phyloP scores from a whole-genome alignment of 2,329 filamentous ascomycete species.

The Penicillium sp. region DNA sequence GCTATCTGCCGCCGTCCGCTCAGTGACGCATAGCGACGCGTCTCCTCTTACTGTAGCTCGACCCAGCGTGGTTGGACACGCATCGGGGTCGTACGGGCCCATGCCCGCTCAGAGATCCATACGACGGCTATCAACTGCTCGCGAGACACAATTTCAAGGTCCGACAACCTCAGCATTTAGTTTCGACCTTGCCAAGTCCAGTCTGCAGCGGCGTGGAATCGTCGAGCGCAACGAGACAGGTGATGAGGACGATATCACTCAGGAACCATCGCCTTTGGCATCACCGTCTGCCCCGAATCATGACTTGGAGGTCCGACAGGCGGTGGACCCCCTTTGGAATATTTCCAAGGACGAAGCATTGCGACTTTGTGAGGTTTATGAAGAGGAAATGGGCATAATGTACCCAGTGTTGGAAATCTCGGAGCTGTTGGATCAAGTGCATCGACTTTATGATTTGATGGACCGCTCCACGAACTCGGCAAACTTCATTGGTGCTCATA shows the following conservation, averaged over 20 bases:
- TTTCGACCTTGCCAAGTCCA: slow-evolving; percentile 80
- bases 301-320: slow-evolving; percentile 32
- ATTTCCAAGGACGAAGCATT: slow-evolving; percentile 74
- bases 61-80: slow-evolving; percentile 5
- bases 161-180: slow-evolving; percentile 82
- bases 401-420: slow-evolving; percentile 78
- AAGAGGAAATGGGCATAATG: slow-evolving; percentile 88
- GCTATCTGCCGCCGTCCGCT: slow-evolving; percentile 69
- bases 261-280: slow-evolving; percentile 35
- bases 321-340: slow-evolving; percentile 71
- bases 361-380: slow-evolving; percentile 73
- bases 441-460: slow-evolving; percentile 53
- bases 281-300: slow-evolving; percentile 25
- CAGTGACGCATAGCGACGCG: slow-evolving; percentile 52
- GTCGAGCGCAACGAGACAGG: slow-evolving; percentile 50
- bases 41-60: slow-evolving; percentile 12
- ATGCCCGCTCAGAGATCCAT: slow-evolving; percentile 13
- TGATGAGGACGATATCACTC: slow-evolving; percentile 58
- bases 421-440: slow-evolving; percentile 66
- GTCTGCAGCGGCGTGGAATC: slow-evolving; percentile 84
- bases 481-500: slow-evolving; percentile 22
- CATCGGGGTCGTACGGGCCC: slow-evolving; percentile 7
- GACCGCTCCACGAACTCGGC: slow-evolving; percentile 3
- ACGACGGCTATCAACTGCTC: slow-evolving; percentile 32
- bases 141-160: slow-evolving; percentile 70